Conservation (phyloP, 2,329 filamentous ascomycete species). For the Alternaria angustiovoidea region DNA sequence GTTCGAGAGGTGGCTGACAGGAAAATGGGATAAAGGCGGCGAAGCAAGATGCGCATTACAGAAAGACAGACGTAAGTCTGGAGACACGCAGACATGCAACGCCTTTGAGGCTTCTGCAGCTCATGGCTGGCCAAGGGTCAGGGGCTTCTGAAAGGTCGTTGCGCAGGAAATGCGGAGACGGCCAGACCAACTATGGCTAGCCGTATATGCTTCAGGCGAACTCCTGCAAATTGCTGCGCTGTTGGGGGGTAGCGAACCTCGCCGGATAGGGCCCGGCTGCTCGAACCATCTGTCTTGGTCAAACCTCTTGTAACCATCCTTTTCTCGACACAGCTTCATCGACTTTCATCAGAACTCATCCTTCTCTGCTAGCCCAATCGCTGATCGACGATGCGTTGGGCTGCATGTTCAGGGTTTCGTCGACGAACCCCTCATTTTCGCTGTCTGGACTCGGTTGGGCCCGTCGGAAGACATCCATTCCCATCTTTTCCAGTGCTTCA, state of each 20-base stretch:
- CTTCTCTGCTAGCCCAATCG: slow-evolving; percentile 25
- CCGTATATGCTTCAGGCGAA: slow-evolving; percentile 50
- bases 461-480: slow-evolving; percentile 27
- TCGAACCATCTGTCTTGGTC: slow-evolving; percentile 43
- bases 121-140: slow-evolving; percentile 50
- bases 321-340: slow-evolving; percentile 35
- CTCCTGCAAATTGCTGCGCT: slow-evolving; percentile 49
- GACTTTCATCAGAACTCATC: slow-evolving; percentile 20
- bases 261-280: slow-evolving; percentile 37
- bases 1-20: slow-evolving; percentile 31
- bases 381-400: slow-evolving; percentile 29
- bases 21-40: slow-evolving; percentile 32
- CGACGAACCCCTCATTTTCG: slow-evolving; percentile 37
- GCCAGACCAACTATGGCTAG: slow-evolving; percentile 50
- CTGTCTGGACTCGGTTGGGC: slow-evolving; percentile 39
- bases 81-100: slow-evolving; percentile 46
- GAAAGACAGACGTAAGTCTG: slow-evolving; percentile 43
- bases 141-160: slow-evolving; percentile 50
- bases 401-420: slow-evolving; percentile 26
- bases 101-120: slow-evolving; percentile 53
- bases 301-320: slow-evolving; percentile 39
- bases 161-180: slow-evolving; percentile 53
- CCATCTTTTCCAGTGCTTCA: slow-evolving; percentile 36
- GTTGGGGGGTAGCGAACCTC: slow-evolving; percentile 46
- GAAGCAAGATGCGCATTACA: slow-evolving; percentile 46